phyloP scores from a whole-genome alignment of 805 yeast species.

The Ogataea trehalophila region DNA sequence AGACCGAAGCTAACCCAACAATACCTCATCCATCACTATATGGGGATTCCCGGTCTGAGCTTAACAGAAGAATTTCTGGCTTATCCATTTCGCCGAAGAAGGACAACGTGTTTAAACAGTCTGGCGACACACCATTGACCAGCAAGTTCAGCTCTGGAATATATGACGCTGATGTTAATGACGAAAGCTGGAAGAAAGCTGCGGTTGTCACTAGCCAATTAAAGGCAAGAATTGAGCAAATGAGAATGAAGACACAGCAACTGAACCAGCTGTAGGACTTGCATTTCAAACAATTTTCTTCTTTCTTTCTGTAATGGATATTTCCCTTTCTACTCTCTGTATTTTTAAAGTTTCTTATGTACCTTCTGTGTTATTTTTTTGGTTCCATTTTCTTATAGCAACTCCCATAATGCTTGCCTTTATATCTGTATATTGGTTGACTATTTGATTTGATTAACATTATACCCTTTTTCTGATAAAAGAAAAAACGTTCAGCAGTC shows the following conservation, averaged over 20 bases:
- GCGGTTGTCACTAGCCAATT: slow-evolving; percentile 84
- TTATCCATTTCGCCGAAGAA: slow-evolving; percentile 23
- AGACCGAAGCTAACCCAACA: not conserved
- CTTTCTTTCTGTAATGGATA: too few relatives aligned
- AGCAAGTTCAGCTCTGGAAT: slow-evolving; percentile 20
- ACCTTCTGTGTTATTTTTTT: too few relatives aligned
- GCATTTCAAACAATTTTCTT: not conserved
- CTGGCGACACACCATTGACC: not conserved
- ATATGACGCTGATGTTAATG: slow-evolving; percentile 39
- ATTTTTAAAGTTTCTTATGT: not conserved
- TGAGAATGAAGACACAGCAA: slow-evolving; percentile 57
- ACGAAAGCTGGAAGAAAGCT: slow-evolving; percentile 82
- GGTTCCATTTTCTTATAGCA: too few relatives aligned
- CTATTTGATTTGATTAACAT: too few relatives aligned
- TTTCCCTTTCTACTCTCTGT: not conserved
- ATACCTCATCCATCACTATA: not conserved
- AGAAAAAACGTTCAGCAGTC: too few relatives aligned
- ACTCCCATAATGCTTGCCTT: too few relatives aligned
- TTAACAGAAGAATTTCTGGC: slow-evolving; percentile 30
- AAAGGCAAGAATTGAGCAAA: slow-evolving; percentile 81
- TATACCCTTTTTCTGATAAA: too few relatives aligned
- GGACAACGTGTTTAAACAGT: slow-evolving; percentile 21
- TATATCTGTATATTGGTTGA: too few relatives aligned
- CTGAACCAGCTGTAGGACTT: slow-evolving; percentile 18
- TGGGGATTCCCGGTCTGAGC: slow-evolving; percentile 17